Evolutionary conservation across 2,329 filamentous ascomycete genomes (phyloP).

Genomic region (Phyllosticta ampelicida): DNA sequence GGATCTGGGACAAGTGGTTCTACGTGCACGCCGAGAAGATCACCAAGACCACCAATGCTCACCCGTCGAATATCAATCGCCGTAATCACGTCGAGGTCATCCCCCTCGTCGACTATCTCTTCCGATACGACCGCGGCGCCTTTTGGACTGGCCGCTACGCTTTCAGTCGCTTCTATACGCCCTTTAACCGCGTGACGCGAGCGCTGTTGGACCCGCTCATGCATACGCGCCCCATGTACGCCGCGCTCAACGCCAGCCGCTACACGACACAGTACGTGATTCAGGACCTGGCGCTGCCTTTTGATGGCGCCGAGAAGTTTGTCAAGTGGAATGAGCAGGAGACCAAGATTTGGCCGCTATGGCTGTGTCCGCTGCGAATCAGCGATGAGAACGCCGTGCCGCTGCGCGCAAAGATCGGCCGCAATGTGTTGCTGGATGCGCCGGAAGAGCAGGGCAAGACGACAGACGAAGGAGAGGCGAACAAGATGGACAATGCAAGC

Average conservation of each 20-base stretch:
- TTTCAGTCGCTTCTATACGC: slow-evolving; percentile 50
- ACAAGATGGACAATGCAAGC: too few species aligned
- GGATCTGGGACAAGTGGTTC: slow-evolving; percentile 58
- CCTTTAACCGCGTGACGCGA: slow-evolving; percentile 49
- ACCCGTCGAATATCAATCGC: background rate
- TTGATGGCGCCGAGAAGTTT: slow-evolving; percentile 40
- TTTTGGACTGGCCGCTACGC: slow-evolving; percentile 55
- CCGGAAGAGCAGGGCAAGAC: background rate
- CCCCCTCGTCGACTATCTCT: slow-evolving; percentile 44
- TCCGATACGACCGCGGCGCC: slow-evolving; percentile 52
- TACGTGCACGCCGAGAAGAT: slow-evolving; percentile 48
- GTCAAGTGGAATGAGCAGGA: slow-evolving; percentile 40
- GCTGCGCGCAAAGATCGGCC: slow-evolving; percentile 1
- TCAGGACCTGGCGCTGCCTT: slow-evolving; percentile 52
- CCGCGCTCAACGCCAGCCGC: slow-evolving; percentile 49
- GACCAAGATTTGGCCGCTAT: slow-evolving; percentile 45
- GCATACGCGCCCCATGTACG: slow-evolving; percentile 52
- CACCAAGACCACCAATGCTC: background rate
- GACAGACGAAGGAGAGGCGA: background rate
- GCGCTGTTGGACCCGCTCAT: slow-evolving; percentile 51
- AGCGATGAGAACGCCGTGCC: slow-evolving; percentile 11
- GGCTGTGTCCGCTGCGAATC: slow-evolving; percentile 45
- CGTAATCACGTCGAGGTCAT: slow-evolving; percentile 27
- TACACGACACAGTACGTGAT: slow-evolving; percentile 48
- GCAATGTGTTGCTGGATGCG: background rate